Percentiles rank a stretch among this genome's conserved stretches.
These are phyloP conservation scores for Vigna trinervia DNA, from an alignment of 306 rosid genomes.

Conservation along the genomic window DNA sequence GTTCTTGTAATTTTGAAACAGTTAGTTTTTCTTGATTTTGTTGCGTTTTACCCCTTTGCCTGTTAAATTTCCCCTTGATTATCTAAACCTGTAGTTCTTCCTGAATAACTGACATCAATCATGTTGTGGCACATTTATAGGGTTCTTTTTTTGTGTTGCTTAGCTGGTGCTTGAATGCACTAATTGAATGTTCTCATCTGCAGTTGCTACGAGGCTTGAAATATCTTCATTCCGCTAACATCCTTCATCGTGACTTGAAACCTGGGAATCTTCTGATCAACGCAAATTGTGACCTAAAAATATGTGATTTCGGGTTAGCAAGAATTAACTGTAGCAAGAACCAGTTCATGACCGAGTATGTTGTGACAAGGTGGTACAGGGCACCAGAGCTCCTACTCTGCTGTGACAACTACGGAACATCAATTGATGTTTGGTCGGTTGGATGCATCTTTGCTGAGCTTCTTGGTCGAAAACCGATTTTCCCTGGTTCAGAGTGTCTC, in stretches of 20 bases:
- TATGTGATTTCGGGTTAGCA: slow-evolving; percentile 96
- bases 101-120: slow-evolving; percentile 11
- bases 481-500: slow-evolving; percentile 89
- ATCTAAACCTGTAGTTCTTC: slow-evolving; percentile 5
- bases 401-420: slow-evolving; percentile 89
- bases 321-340: slow-evolving; percentile 77
- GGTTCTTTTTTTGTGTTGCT: slow-evolving; percentile 30
- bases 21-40: neutral
- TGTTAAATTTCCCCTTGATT: neutral
- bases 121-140: slow-evolving; percentile 16
- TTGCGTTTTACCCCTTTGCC: slow-evolving; percentile 32
- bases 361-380: slow-evolving; percentile 96
- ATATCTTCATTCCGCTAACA: slow-evolving; percentile 95
- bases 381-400: slow-evolving; percentile 96
- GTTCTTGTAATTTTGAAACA: slow-evolving; percentile 1
- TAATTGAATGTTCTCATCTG: slow-evolving; percentile 41
- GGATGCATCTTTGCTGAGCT: slow-evolving; percentile 96
- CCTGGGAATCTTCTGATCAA: slow-evolving; percentile 95
- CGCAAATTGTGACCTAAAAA: slow-evolving; percentile 93
- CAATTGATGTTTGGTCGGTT: slow-evolving; percentile 97
- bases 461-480: slow-evolving; percentile 84
- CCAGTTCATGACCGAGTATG: slow-evolving; percentile 97
- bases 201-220: slow-evolving; percentile 95
- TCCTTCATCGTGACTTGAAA: slow-evolving; percentile 93
- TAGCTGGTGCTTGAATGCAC: slow-evolving; percentile 39